These are phyloP conservation scores for Fusarium tricinctum DNA, from an alignment of 2,329 filamentous ascomycete species.

Conservation along the genomic window DNA sequence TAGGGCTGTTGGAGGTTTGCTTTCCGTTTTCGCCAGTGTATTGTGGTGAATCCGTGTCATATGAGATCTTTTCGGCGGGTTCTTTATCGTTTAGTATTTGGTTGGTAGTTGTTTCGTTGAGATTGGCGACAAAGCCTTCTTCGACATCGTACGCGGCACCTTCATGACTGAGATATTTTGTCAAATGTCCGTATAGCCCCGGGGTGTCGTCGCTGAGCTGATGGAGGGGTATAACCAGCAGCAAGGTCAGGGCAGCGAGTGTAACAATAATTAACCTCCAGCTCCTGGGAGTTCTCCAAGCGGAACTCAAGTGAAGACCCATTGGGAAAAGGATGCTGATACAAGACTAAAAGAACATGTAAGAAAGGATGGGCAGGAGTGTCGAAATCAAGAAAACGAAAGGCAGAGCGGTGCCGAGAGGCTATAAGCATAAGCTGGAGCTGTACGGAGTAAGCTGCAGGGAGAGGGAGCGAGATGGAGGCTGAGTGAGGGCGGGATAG, in stretches of 20 bases:
- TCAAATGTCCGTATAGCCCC: constrained; percentile 51
- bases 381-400: constrained; percentile 7
- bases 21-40: constrained; percentile 29
- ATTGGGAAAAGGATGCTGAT: constrained; percentile 29
- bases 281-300: constrained; percentile 49
- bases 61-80: constrained; percentile 20
- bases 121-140: constrained; percentile 46
- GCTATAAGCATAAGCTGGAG: constrained; percentile 5
- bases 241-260: constrained; percentile 47
- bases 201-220: constrained; percentile 49
- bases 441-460: constrained; percentile 1
- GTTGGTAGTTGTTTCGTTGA: constrained; percentile 52
- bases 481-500: constrained; percentile 12
- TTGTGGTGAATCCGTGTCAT: constrained; percentile 21
- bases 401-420: constrained; percentile 20
- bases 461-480: constrained; percentile 11
- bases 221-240: constrained; percentile 52
- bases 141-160: constrained; percentile 55
- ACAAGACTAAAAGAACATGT: constrained; percentile 18
- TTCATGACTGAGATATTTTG: constrained; percentile 50
- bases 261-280: constrained; percentile 50
- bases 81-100: constrained; percentile 28
- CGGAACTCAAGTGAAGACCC: constrained; percentile 46
- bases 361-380: constrained; percentile 12
- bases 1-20: constrained; percentile 3